These are phyloP conservation scores for Hypoxylon lienhwacheense DNA, from an alignment of 495 filamentous ascomycete genomes.

Conservation along the genomic window DNA sequence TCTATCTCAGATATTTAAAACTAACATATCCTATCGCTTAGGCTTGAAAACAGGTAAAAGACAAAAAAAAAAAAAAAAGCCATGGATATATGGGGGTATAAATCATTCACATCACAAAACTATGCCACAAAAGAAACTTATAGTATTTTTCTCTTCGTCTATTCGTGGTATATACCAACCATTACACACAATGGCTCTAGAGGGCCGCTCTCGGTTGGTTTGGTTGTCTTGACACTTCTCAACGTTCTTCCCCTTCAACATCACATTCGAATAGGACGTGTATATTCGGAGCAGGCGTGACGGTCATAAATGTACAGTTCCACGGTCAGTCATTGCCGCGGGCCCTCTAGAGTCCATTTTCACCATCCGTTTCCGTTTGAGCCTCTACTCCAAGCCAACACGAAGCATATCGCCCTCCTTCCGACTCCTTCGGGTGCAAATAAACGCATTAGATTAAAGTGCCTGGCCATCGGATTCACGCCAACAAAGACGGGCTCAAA, in stretches of 20 bases:
- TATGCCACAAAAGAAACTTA: constrained; percentile 17
- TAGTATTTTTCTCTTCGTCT: constrained; percentile 38
- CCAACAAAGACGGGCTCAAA: constrained; percentile 48
- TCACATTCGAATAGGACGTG: constrained; percentile 29
- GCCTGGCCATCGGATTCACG: constrained; percentile 40
- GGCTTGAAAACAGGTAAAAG: too few relatives aligned
- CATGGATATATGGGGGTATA: too few relatives aligned
- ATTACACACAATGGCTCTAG: constrained; percentile 38
- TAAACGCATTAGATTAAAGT: constrained; percentile 49
- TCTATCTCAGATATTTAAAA: too few relatives aligned
- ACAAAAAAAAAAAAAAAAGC: too few relatives aligned
- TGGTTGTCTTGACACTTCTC: constrained; percentile 13
- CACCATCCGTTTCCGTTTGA: constrained; percentile 27
- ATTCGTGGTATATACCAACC: constrained; percentile 41
- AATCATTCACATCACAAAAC: too few relatives aligned
- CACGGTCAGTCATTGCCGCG: constrained; percentile 25
- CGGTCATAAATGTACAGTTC: constrained; percentile 40
- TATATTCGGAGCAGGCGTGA: constrained; percentile 38
- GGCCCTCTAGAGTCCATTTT: constrained; percentile 34
- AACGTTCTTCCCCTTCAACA: constrained; percentile 17
- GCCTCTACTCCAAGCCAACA: constrained; percentile 30
- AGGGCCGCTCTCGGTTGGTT: constrained; percentile 18
- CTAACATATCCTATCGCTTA: too few relatives aligned
- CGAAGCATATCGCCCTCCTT: constrained; percentile 14
- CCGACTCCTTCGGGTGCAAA: constrained; percentile 18